Percentiles rank a stretch among this genome's conserved stretches.
phyloP scores from a whole-genome alignment of 2,329 filamentous ascomycete species.

The Monosporascus sp. region DNA sequence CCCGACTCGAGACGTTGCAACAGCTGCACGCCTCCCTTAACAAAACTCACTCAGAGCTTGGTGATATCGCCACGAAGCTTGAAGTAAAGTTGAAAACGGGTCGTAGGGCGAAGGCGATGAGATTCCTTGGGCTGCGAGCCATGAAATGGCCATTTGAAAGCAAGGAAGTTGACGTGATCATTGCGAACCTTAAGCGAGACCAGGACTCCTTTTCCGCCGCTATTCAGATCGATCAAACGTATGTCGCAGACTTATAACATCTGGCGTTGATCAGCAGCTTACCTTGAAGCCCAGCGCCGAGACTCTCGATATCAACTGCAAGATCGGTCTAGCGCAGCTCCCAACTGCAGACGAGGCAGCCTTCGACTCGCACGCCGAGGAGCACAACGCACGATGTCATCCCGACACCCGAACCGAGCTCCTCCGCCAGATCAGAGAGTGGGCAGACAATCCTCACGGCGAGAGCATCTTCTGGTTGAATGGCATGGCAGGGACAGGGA shows the following conservation, averaged over 20 bases:
- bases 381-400: constrained; percentile 27
- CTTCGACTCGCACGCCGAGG: constrained; percentile 31
- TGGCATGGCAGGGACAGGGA: too few species aligned
- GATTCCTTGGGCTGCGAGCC: too few species aligned
- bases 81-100: too few species aligned
- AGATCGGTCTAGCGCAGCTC: constrained; percentile 1
- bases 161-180: background rate
- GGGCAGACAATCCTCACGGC: too few species aligned
- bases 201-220: background rate
- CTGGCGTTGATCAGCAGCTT: background rate
- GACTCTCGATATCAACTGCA: background rate
- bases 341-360: constrained; percentile 12
- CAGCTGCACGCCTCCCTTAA: too few species aligned
- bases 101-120: too few species aligned
- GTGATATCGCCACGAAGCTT: too few species aligned
- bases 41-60: too few species aligned
- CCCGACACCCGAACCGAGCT: constrained; percentile 27
- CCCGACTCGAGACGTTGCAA: too few species aligned
- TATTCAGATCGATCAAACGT: background rate
- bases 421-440: constrained; percentile 12
- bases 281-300: too few species aligned
- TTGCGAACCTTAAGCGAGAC: background rate
- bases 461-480: too few species aligned
- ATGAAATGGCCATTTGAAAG: background rate
- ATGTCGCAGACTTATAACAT: background rate